Conservation (phyloP, 192 early-diverging fungal genomes). For the Umbelopsis vinacea region DNA sequence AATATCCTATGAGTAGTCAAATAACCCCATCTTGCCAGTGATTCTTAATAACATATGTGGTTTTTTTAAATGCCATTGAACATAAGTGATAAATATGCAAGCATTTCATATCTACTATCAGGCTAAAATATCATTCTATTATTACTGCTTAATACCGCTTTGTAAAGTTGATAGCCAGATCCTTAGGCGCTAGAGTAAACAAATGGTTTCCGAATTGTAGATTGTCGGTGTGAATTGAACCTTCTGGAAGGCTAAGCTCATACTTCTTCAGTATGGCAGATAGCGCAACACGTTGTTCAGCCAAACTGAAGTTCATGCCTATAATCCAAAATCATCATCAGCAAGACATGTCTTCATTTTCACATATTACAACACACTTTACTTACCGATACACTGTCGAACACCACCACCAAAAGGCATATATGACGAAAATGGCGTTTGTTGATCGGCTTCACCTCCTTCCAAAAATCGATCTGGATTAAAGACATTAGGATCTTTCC, state of each 20-base stretch:
- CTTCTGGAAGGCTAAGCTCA: slow-evolving; percentile 2
- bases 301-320: slow-evolving; percentile 57
- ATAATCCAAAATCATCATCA: slow-evolving; percentile 23
- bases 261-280: slow-evolving; percentile 41
- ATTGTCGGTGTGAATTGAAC: neutral
- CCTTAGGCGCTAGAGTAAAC: neutral
- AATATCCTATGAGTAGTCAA: neutral
- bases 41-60: neutral
- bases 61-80: too few relatives aligned
- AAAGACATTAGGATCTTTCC: slow-evolving; percentile 27
- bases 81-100: too few relatives aligned
- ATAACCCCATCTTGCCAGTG: neutral
- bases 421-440: slow-evolving; percentile 34
- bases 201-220: slow-evolving; percentile 4
- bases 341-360: neutral
- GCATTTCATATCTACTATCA: neutral
- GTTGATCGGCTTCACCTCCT: slow-evolving; percentile 33
- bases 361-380: neutral
- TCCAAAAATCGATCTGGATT: slow-evolving; percentile 24
- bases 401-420: slow-evolving; percentile 66
- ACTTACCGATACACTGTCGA: slow-evolving; percentile 59
- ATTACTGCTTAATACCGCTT: neutral
- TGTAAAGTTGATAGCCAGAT: neutral
- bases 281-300: slow-evolving; percentile 56
- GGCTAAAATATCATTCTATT: neutral